phyloP scores from a whole-genome alignment of 768 basidiomycete species.

The Termitomyces sp. region DNA sequence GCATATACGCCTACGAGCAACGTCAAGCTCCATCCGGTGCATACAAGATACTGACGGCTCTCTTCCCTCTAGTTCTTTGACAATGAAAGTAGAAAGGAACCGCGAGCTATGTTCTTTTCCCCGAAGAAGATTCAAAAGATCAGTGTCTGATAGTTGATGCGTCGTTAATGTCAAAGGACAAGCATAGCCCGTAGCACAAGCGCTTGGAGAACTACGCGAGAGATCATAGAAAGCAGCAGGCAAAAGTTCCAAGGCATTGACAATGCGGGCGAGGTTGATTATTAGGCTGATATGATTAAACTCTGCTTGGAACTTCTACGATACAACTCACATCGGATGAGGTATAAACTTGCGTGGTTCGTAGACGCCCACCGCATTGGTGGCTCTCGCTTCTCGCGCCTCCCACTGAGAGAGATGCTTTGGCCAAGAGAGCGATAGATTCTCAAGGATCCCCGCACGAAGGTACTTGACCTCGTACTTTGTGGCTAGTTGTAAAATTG shows the following conservation, averaged over 20 bases:
- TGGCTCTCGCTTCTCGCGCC: conserved; percentile 52
- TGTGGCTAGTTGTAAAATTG: conserved; percentile 56
- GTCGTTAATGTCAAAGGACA: conserved; percentile 25
- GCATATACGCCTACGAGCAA: conserved; percentile 45
- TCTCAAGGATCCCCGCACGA: conserved; percentile 49
- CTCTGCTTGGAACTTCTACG: conserved; percentile 2
- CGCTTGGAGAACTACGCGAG: conserved; percentile 60
- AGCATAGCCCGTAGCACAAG: conserved; percentile 47
- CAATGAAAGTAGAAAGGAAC: conserved; percentile 73
- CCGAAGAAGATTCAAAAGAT: conserved; percentile 55
- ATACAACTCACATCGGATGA: conserved; percentile 59
- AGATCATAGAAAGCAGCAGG: conserved; percentile 80
- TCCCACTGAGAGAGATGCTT: conserved; percentile 62
- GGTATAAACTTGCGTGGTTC: conserved; percentile 49
- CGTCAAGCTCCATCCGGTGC: conserved; percentile 40
- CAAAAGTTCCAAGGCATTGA: conserved; percentile 49
- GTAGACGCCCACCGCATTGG: conserved; percentile 43
- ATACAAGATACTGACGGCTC: conserved; percentile 43
- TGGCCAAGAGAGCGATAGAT: conserved; percentile 54
- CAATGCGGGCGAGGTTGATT: conserved; percentile 60
- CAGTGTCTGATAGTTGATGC: conserved; percentile 41
- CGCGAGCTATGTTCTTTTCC: conserved; percentile 71
- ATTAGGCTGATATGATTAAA: conserved; percentile 37
- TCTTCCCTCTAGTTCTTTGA: conserved; percentile 67
- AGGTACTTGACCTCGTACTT: conserved; percentile 57